These are phyloP conservation scores for Lepidium sativum DNA, from an alignment of 345 rosid species.

Conservation along the genomic window DNA sequence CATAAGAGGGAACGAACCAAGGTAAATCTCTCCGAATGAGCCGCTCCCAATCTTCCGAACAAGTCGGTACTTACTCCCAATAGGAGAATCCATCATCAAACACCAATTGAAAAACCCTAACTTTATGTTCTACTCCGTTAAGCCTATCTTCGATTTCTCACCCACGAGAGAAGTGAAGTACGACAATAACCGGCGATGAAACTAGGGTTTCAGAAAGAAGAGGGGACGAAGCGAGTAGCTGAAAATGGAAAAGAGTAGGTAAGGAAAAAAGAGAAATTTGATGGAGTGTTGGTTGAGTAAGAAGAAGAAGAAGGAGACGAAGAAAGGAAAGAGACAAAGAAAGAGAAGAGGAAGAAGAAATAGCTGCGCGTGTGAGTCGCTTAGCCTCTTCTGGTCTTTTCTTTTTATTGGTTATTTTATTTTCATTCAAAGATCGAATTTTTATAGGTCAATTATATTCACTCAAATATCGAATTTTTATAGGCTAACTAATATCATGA, in stretches of 20 bases:
- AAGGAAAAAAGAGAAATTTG: constrained; percentile 10
- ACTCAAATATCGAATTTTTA: too few relatives aligned
- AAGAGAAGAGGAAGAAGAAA: not conserved
- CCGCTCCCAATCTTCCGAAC: constrained; percentile 98
- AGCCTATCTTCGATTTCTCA: not conserved
- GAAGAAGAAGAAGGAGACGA: not conserved
- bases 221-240: not conserved
- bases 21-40: constrained; percentile 94
- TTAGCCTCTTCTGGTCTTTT: constrained; percentile 13
- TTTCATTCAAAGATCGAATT: not conserved
- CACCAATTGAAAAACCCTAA: constrained; percentile 23
- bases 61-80: constrained; percentile 82
- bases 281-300: not conserved
- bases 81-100: constrained; percentile 63
- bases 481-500: too few relatives aligned
- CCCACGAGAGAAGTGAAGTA: not conserved
- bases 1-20: constrained; percentile 39
- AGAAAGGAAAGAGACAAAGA: not conserved
- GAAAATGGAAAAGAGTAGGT: not conserved
- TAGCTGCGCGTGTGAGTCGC: constrained; percentile 19
- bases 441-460: too few relatives aligned
- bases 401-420: not conserved
- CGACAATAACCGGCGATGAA: not conserved
- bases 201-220: not conserved
- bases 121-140: not conserved